These are phyloP conservation scores for Wickerhamiella siamensis DNA, from an alignment of 805 yeast genomes.

Conservation along the genomic window DNA sequence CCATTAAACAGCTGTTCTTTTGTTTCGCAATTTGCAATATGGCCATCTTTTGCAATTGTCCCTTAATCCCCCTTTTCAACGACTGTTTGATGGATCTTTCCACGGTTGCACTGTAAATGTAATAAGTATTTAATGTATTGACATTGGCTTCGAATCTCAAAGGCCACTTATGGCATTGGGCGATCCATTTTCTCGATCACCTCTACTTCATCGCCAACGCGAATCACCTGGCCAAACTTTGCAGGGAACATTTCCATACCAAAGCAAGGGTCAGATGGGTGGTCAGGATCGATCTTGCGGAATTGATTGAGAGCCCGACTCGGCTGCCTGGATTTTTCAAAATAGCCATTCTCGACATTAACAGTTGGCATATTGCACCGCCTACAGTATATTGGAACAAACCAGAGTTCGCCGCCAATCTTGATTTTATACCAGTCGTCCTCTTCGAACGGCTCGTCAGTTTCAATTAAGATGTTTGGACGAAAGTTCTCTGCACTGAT, in stretches of 20 bases:
- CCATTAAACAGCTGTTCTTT: too few species aligned
- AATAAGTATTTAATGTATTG: too few species aligned
- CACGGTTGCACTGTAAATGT: too few species aligned
- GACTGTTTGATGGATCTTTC: too few species aligned
- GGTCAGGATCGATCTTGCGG: conserved; percentile 22
- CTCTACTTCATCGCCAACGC: conserved; percentile 20
- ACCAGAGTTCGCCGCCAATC: conserved; percentile 18
- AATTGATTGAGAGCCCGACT: conserved; percentile 20
- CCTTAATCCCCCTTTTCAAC: too few species aligned
- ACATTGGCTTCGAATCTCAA: too few species aligned
- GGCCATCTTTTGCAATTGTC: too few species aligned
- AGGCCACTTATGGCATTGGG: too few species aligned
- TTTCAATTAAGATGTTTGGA: conserved; percentile 22
- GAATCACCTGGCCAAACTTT: conserved; percentile 13
- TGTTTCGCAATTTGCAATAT: too few species aligned
- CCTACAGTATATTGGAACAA: conserved; percentile 18
- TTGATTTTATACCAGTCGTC: conserved; percentile 22
- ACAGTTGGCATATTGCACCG: conserved; percentile 25
- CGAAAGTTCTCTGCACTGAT: conserved; percentile 21
- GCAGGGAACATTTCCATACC: conserved; percentile 20
- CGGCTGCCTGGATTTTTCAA: conserved; percentile 19
- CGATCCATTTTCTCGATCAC: conserved; percentile 8
- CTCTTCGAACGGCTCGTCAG: conserved; percentile 24
- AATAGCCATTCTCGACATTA: conserved; percentile 16
- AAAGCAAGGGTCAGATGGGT: conserved; percentile 18